A percentile compares a stretch with the other conserved stretches of the same genome.
Evolutionary conservation across 2,329 filamentous ascomycete genomes (phyloP).

Genomic region (Penicillium sclerotigenum): DNA sequence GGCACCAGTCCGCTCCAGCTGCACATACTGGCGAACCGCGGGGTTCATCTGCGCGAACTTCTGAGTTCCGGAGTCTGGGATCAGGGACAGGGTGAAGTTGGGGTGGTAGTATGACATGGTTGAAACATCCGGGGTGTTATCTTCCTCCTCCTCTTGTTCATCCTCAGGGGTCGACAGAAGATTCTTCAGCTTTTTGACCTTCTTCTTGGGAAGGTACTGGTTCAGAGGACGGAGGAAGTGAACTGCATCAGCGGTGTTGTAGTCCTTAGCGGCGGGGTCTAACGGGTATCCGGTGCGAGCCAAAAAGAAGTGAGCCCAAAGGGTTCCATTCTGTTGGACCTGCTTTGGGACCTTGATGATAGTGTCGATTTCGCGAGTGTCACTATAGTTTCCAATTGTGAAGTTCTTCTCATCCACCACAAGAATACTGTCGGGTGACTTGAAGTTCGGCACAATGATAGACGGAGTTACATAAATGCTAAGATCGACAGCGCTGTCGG

Average conservation of each 20-base stretch:
- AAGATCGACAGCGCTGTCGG: conserved; percentile 75
- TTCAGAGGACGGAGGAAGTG: conserved; percentile 83
- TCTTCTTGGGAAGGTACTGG: conserved; percentile 88
- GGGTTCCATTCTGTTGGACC: conserved; percentile 86
- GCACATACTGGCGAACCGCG: conserved; percentile 72
- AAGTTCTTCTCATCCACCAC: conserved; percentile 80
- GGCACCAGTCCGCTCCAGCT: conserved; percentile 74
- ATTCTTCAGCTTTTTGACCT: conserved; percentile 80
- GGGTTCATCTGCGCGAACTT: conserved; percentile 66
- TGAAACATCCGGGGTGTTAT: conserved; percentile 60
- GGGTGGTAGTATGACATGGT: conserved; percentile 90
- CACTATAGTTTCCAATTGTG: conserved; percentile 71
- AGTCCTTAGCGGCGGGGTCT: conserved; percentile 70
- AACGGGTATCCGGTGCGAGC: conserved; percentile 70
- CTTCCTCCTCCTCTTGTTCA: conserved; percentile 52
- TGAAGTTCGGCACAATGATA: conserved; percentile 62
- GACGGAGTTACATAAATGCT: conserved; percentile 78
- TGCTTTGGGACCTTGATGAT: conserved; percentile 71
- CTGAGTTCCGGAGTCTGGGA: conserved; percentile 73
- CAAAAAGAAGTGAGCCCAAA: conserved; percentile 93
- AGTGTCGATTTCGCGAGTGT: conserved; percentile 73
- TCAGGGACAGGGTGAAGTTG: conserved; percentile 84
- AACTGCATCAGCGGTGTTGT: conserved; percentile 72
- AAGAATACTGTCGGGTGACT: conserved; percentile 63
- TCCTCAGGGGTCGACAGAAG: conserved; percentile 61